These are phyloP conservation scores for Sporothrix schenckii DNA, from an alignment of 2,329 filamentous ascomycete genomes.

Conservation along the genomic window DNA sequence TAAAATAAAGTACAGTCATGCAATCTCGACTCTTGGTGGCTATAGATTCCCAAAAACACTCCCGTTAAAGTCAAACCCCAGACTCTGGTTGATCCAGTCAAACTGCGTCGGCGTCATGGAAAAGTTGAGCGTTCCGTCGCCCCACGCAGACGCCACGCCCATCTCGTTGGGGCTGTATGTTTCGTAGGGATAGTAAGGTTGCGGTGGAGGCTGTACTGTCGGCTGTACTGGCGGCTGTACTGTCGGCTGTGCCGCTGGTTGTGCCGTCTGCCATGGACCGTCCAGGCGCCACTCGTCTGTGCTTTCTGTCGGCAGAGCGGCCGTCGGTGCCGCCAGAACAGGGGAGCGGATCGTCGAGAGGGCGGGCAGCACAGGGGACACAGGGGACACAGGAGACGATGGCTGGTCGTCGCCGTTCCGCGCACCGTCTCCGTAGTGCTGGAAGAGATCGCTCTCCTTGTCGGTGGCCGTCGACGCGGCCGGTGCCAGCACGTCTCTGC, in stretches of 20 bases:
- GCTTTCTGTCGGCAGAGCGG: not conserved
- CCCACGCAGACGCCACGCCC: constrained; percentile 25
- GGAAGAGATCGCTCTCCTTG: constrained; percentile 29
- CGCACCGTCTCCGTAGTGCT: not conserved
- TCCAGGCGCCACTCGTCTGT: not conserved
- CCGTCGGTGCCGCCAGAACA: not conserved
- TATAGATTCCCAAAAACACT: not conserved
- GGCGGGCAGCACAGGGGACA: not conserved
- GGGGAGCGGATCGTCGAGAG: not conserved
- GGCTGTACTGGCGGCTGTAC: not conserved
- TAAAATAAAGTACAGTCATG: not conserved
- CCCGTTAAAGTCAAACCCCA: constrained; percentile 26
- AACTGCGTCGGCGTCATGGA: constrained; percentile 30
- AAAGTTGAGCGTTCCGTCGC: constrained; percentile 30
- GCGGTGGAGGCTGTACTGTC: not conserved
- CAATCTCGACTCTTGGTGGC: not conserved
- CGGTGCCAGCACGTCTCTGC: constrained; percentile 25
- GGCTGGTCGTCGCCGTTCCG: not conserved
- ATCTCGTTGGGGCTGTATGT: constrained; percentile 29
- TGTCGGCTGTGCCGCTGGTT: not conserved
- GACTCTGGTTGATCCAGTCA: constrained; percentile 31
- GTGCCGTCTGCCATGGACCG: not conserved
- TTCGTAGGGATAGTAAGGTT: constrained; percentile 25
- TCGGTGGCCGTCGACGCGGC: constrained; percentile 26
- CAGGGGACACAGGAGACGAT: too few relatives aligned